Base-by-base conservation (phyloP, 306 rosid genomes). In the Rosa rugosa region DNA sequence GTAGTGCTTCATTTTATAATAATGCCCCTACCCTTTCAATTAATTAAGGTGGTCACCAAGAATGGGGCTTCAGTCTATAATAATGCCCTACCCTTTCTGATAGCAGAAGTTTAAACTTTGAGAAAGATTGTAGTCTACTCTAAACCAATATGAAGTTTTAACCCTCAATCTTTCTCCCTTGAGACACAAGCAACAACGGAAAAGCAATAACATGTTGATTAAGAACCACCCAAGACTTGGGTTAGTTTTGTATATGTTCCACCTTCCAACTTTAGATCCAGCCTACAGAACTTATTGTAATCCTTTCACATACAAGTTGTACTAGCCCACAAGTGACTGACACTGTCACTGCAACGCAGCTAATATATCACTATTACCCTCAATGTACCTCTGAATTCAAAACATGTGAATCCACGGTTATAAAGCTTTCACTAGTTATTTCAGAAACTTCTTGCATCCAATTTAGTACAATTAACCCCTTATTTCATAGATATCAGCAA, bases 401-500 rank as follows among this genome's bases (percentile, higher is more conserved):
- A n/a, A 42, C 13, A n/a, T 68, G 8, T 4, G 74, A 47, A 41
- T 14, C 75, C 36, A 23, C 60, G 7, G 41, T 47, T 56, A 71
- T 31, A 50, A 42, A 20, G 62, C 75, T 80, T 50, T 8, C 44
- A 54, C 73, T 41, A 57, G 80, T 5, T 25, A n/a, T 77, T 60
- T 71, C 18, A 5, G 41, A 13, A 5, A 14, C 5, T 74, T 62
- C 38, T 6, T n/a, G 56, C 63, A n/a, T 57, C 56, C 6, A 66
- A 50, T 47, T 71, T 41, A 49, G 25, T 40, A 62, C 44, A 51
- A 66, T 71, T 40, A 36, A 8, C 40, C 56, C 75, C 76, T 84
- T 80, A 84, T 72, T 82, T 50, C 13, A 27, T 41, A 67, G 20
- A 59, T 41, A 13, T 16, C 53, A 45, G 45, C 40, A 79, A 25